Evolutionary conservation across 768 basidiomycete species (phyloP).

Genomic region (Podaxis sp.): DNA sequence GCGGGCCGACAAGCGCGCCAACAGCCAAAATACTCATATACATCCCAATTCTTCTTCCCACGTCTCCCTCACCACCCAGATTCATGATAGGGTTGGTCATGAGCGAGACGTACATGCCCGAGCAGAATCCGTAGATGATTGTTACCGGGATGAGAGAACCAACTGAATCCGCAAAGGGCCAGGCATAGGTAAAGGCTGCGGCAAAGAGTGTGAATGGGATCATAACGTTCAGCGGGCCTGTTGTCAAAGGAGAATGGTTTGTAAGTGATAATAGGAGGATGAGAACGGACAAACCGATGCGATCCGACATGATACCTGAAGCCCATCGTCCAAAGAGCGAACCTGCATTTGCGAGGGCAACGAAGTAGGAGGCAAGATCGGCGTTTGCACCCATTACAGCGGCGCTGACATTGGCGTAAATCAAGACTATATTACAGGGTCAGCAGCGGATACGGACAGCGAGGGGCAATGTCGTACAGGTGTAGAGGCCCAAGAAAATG

Average conservation of each 20-base stretch:
- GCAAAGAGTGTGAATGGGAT: constrained; percentile 58
- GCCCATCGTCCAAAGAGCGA: constrained; percentile 61
- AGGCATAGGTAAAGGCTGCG: constrained; percentile 60
- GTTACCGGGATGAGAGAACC: constrained; percentile 51
- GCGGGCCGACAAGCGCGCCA: constrained; percentile 68
- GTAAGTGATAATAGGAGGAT: neutral
- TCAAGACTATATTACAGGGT: constrained; percentile 51
- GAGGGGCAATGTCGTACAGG: constrained; percentile 36
- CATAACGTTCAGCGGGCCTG: constrained; percentile 71
- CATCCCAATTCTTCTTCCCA: constrained; percentile 67
- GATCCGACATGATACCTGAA: constrained; percentile 55
- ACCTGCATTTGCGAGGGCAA: constrained; percentile 67
- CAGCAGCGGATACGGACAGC: neutral
- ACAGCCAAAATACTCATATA: constrained; percentile 59
- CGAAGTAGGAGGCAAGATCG: constrained; percentile 60
- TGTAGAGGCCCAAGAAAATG: constrained; percentile 70
- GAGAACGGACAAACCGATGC: constrained; percentile 39
- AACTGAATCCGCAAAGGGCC: constrained; percentile 61
- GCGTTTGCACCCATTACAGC: constrained; percentile 44
- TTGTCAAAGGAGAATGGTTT: neutral
- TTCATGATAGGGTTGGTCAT: constrained; percentile 56
- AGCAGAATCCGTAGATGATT: constrained; percentile 67
- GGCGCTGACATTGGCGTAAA: constrained; percentile 65
- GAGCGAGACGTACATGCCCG: constrained; percentile 62
- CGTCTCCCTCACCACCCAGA: constrained; percentile 59